These are phyloP conservation scores for Leccinum disarticulatum DNA, from an alignment of 768 basidiomycete genomes.

Conservation along the genomic window DNA sequence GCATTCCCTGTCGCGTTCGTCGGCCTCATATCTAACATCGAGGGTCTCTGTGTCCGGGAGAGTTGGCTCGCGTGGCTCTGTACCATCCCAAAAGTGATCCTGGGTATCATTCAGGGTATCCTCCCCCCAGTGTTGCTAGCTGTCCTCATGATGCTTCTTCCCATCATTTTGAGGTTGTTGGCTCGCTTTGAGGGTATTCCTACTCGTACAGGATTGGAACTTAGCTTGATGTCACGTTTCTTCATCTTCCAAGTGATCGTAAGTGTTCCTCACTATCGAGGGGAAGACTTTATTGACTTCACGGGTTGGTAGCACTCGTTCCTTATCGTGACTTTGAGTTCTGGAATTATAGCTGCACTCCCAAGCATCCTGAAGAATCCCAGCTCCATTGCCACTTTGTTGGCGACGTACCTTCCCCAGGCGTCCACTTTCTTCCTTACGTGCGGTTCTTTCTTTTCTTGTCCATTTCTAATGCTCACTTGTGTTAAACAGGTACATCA, in stretches of 20 bases:
- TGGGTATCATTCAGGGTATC: constrained; percentile 88
- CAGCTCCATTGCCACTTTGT: constrained; percentile 58
- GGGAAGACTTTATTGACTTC: not conserved
- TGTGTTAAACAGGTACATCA: constrained; percentile 54
- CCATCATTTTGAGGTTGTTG: constrained; percentile 75
- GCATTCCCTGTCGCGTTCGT: constrained; percentile 85
- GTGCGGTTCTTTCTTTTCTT: constrained; percentile 34
- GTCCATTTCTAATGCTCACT: not conserved
- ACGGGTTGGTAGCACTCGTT: constrained; percentile 73
- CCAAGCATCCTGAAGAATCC: constrained; percentile 65
- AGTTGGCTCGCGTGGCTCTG: constrained; percentile 87
- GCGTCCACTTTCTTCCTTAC: constrained; percentile 92
- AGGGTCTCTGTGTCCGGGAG: constrained; percentile 60
- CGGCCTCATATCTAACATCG: constrained; percentile 81
- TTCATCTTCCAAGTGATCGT: constrained; percentile 93
- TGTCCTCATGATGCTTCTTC: constrained; percentile 89
- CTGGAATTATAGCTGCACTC: constrained; percentile 79
- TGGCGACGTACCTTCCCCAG: constrained; percentile 78
- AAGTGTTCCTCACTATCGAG: constrained; percentile 33
- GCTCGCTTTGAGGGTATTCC: constrained; percentile 91
- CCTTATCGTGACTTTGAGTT: constrained; percentile 81
- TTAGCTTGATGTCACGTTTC: constrained; percentile 89
- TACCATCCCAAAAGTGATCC: constrained; percentile 55
- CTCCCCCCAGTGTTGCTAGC: constrained; percentile 86
- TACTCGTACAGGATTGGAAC: constrained; percentile 76